Evolutionary conservation across 768 basidiomycete genomes (phyloP).

Genomic region (Neoboletus subvelutipes): DNA sequence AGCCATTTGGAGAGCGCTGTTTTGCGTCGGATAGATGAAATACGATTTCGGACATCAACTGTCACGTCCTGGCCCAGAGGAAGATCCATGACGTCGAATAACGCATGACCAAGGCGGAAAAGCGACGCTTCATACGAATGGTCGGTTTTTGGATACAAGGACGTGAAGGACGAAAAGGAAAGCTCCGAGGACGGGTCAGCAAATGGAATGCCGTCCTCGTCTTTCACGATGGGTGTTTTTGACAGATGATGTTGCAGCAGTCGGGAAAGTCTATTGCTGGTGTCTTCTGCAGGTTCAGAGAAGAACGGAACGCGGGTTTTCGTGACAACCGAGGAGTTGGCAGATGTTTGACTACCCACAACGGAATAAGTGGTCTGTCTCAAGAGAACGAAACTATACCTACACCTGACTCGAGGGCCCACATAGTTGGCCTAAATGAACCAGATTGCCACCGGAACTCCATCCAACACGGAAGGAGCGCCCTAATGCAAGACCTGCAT

Average conservation of each 20-base stretch:
- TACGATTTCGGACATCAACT: conserved; percentile 60
- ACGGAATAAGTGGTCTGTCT: conserved; percentile 4
- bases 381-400: conserved; percentile 29
- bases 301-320: conserved; percentile 49
- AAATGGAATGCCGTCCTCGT: conserved; percentile 69
- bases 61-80: conserved; percentile 52
- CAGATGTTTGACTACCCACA: conserved; percentile 45
- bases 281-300: conserved; percentile 32
- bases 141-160: conserved; percentile 70
- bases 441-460: conserved; percentile 78
- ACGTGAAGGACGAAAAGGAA: conserved; percentile 74
- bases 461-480: conserved; percentile 89
- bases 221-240: conserved; percentile 66
- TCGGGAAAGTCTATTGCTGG: conserved; percentile 48
- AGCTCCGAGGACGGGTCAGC: conserved; percentile 63
- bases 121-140: conserved; percentile 71
- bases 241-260: conserved; percentile 76
- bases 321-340: conserved; percentile 62
- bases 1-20: conserved; percentile 85
- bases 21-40: conserved; percentile 68
- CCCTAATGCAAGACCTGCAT: conserved; percentile 84
- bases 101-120: conserved; percentile 83
- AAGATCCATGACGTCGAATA: conserved; percentile 85
- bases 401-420: conserved; percentile 53
- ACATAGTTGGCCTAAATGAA: conserved; percentile 76